Evolutionary conservation across 441 rosid genomes (phyloP), one percentile per base, ranked within the genome.

Genomic region (Gossypium aridum): DNA sequence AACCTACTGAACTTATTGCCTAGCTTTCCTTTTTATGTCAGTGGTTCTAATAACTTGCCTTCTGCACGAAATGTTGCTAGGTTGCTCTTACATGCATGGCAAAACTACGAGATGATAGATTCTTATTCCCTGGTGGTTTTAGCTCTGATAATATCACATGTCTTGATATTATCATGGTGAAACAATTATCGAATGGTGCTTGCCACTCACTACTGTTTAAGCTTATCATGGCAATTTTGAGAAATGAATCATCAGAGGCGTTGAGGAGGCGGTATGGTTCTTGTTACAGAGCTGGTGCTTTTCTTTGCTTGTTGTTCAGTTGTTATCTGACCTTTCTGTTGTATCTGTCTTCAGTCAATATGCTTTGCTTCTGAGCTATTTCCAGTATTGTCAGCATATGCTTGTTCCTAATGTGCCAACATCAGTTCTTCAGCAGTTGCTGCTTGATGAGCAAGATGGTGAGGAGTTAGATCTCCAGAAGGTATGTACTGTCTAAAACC

Each of bases 41-140:
- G 26, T 54, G 31, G 47, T 55, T 67, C 3, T 76, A 34, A 69
- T 45, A 70, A 16, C 22, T 63, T 28, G 71, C 69, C 67, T 79
- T 77, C 59, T 73, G 61, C 62, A 60, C 65, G 45, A 37, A 72
- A 73, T 79, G 68, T 75, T 77, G 71, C 63, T 77, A 92, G 99
- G 99, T 96, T 83, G 92, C 97, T 25, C 96, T 96, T 76, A 96
- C 98, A 75, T 96, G 94, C 85, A 93, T 96, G 92, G 99, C 97
- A 67, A 92, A 96, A 73, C 86, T 93, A 53, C 92, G 97, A 8
- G 98, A 96, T 84, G 97, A 96, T 78, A 92, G 93, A 74, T 93
- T 89, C 83, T 75, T 85, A 63, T 83, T 82, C 84, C 94, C 90
- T 23, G 85, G 84, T 80, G 89, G 88, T 76, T 77, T 88, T 75